phyloP scores from a whole-genome alignment of 2,329 filamentous ascomycete genomes.

The Fusarium udum region DNA sequence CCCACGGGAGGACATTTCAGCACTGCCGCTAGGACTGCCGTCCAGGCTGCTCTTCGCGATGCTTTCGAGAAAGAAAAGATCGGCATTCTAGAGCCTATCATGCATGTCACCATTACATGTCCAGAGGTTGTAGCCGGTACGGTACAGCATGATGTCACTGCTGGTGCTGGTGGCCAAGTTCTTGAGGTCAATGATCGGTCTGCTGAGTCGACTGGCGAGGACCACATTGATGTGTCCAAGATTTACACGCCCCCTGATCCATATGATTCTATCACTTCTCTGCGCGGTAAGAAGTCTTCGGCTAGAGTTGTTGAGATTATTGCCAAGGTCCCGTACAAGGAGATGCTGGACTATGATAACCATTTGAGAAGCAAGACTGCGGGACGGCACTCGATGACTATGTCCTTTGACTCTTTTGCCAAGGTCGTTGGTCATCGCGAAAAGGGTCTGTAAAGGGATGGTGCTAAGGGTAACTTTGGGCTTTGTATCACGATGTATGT shows the following conservation, averaged over 20 bases:
- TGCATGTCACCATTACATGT: conserved; percentile 87
- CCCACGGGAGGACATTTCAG: conserved; percentile 75
- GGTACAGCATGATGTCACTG: conserved; percentile 83
- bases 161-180: conserved; percentile 76
- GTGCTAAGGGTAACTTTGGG: neutral
- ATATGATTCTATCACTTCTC: conserved; percentile 70
- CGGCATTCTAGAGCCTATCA: conserved; percentile 89
- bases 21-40: conserved; percentile 68
- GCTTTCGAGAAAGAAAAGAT: conserved; percentile 65
- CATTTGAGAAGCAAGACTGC: conserved; percentile 89
- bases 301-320: conserved; percentile 72
- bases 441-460: conserved; percentile 52
- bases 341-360: conserved; percentile 95
- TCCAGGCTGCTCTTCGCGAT: conserved; percentile 73
- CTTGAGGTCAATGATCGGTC: conserved; percentile 72
- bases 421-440: conserved; percentile 64
- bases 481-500: conserved; percentile 15
- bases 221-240: conserved; percentile 71
- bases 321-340: conserved; percentile 89
- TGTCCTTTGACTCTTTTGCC: conserved; percentile 68
- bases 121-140: conserved; percentile 83
- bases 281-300: conserved; percentile 59
- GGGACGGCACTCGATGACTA: conserved; percentile 72
- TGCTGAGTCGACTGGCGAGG: conserved; percentile 49
- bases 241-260: conserved; percentile 92